Evolutionary conservation across 805 yeast genomes (phyloP).

Genomic region (Hanseniaspora guilliermondii): DNA sequence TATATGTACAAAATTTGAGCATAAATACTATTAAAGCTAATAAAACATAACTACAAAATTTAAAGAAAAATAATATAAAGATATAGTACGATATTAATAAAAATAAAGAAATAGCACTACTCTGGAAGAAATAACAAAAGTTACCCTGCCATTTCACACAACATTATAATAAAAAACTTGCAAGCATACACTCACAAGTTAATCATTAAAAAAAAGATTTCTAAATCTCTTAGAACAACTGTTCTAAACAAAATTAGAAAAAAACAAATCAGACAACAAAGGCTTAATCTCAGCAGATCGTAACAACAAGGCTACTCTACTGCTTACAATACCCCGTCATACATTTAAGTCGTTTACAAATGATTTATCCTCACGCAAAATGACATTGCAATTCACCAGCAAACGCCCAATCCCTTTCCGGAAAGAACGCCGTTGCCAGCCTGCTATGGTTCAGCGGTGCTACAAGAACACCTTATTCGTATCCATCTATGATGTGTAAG

Average conservation of each 20-base stretch:
- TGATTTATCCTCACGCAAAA: too few species aligned
- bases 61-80: background rate
- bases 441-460: too few species aligned
- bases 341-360: too few species aligned
- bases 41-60: too few species aligned
- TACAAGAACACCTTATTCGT: too few species aligned
- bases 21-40: too few species aligned
- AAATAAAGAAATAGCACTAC: background rate
- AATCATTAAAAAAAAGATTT: background rate
- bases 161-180: background rate
- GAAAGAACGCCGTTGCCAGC: too few species aligned
- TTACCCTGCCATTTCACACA: background rate
- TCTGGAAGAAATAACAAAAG: background rate
- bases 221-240: constrained; percentile 3
- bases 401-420: too few species aligned
- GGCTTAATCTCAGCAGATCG: constrained; percentile 42
- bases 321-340: too few species aligned
- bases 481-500: too few species aligned
- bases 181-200: background rate
- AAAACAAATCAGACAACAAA: constrained; percentile 30
- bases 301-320: constrained; percentile 44
- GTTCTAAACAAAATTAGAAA: constrained; percentile 12
- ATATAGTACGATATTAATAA: background rate
- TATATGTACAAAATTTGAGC: too few species aligned
- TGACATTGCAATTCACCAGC: too few species aligned